Conservation (phyloP, 768 basidiomycete species). For the Termitomyces sp. region DNA sequence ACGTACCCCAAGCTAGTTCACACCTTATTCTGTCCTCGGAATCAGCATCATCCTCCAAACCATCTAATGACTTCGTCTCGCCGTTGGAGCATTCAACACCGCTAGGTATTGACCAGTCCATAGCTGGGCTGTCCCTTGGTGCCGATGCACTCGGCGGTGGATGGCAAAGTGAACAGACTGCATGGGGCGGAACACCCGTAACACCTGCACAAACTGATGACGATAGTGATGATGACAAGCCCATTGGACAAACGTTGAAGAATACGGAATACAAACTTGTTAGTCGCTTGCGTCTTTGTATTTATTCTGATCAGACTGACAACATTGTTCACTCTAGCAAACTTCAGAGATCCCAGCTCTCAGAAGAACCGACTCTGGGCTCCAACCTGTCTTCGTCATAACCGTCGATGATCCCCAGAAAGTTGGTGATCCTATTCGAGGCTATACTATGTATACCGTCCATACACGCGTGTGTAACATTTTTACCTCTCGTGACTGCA, state of each 20-base stretch:
- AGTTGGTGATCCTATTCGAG: slow-evolving; percentile 92
- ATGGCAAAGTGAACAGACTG: slow-evolving; percentile 49
- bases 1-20: slow-evolving; percentile 16
- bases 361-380: slow-evolving; percentile 34
- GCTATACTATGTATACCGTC: slow-evolving; percentile 96
- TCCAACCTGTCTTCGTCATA: slow-evolving; percentile 75
- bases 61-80: slow-evolving; percentile 24
- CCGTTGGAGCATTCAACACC: slow-evolving; percentile 27
- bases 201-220: slow-evolving; percentile 32
- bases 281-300: slow-evolving; percentile 8
- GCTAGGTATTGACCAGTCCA: slow-evolving; percentile 25
- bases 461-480: slow-evolving; percentile 66
- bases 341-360: slow-evolving; percentile 10
- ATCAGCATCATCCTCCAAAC: slow-evolving; percentile 23
- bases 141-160: slow-evolving; percentile 29
- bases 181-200: slow-evolving; percentile 25
- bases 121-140: slow-evolving; percentile 33
- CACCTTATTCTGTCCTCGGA: slow-evolving; percentile 16
- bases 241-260: slow-evolving; percentile 47
- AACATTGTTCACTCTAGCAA: slow-evolving; percentile 1
- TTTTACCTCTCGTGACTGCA: neutral
- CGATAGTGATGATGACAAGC: slow-evolving; percentile 66
- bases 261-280: slow-evolving; percentile 23
- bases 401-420: slow-evolving; percentile 96
- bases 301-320: neutral